A percentile compares a stretch with the other conserved stretches of the same genome.
Conservation (phyloP, 2,329 filamentous ascomycete genomes). For the Colletotrichum liriopes region DNA sequence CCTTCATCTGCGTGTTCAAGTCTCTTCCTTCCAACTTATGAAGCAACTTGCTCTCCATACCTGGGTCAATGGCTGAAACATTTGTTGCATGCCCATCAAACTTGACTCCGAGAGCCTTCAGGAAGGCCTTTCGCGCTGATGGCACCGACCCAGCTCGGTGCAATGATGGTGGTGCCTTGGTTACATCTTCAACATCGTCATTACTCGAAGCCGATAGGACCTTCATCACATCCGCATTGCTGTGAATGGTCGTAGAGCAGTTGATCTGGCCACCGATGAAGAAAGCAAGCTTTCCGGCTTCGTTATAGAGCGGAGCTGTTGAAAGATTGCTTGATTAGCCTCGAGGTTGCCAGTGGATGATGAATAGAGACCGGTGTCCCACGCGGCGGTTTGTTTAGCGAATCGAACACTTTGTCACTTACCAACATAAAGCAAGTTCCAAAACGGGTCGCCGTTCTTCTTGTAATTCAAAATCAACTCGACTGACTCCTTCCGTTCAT, state of each 20-base stretch:
- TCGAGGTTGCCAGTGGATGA: too few species aligned
- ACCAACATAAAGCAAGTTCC: slow-evolving; percentile 70
- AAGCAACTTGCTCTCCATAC: slow-evolving; percentile 47
- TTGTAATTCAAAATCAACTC: slow-evolving; percentile 68
- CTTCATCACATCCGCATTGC: slow-evolving; percentile 62
- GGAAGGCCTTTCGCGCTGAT: slow-evolving; percentile 29
- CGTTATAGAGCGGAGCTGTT: slow-evolving; percentile 60
- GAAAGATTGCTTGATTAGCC: not conserved
- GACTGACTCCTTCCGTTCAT: slow-evolving; percentile 60
- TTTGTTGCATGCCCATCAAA: not conserved
- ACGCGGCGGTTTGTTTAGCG: too few species aligned
- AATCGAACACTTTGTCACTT: slow-evolving; percentile 46
- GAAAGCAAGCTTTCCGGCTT: slow-evolving; percentile 60
- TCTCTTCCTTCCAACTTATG: slow-evolving; percentile 48
- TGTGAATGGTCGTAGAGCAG: slow-evolving; percentile 65
- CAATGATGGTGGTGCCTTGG: not conserved
- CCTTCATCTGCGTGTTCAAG: slow-evolving; percentile 48
- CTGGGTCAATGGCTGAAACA: slow-evolving; percentile 28
- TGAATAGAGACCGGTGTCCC: fast-evolving
- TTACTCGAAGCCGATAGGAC: slow-evolving; percentile 51
- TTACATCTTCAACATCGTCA: not conserved
- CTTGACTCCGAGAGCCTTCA: slow-evolving; percentile 28
- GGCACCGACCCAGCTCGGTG: slow-evolving; percentile 20
- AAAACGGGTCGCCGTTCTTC: slow-evolving; percentile 68
- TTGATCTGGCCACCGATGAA: slow-evolving; percentile 69